Evolutionary conservation across 2,329 filamentous ascomycete species (phyloP), one percentile per base, ranked within the genome.

Genomic region (Pestalotiopsis sp.): DNA sequence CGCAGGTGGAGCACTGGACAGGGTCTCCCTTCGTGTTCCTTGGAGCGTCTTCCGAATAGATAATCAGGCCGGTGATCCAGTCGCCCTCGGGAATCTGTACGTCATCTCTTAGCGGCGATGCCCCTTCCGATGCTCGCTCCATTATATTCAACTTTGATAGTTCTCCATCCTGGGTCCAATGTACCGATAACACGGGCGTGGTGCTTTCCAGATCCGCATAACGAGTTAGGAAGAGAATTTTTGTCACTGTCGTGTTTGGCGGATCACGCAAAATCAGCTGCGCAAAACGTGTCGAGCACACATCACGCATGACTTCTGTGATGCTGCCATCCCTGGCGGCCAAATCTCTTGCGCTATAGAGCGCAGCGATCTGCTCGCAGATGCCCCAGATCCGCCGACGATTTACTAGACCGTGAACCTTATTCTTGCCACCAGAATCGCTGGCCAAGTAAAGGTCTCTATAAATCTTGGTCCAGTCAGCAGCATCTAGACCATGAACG

Each of bases 361-460:
- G 14, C 14, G 17, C n/a, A 23, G 59, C 59, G n/a, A 62, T 41
- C 13, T 36, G 36, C 17, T 39, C 14, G 23, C 59, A 62, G 12
- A 62, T 20, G 27, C 59, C 59, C 59, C 59, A 62, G 11, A 62
- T 62, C 36, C 59, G 59, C n/a, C 36, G 23, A 6, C 59, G 59
- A 23, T 62, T 62, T 13, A 41, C 59, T 39, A 62, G 36, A 36
- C 31, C 59, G 27, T 39, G 59, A 23, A 62, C 23, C 6, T 62
- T 62, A 4, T 3, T 11, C n/a, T 25, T 38, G 17, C 27, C n/a
- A 5, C 6, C 11, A 5, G 59, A 38, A 7, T 62, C 59, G 11
- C 59, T 62, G 13, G 59, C 27, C 4, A 38, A 31, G 14, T 38
- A 38, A 9, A 62, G 20, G 12, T 62, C 27, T 14, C 59, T 6